phyloP scores from a whole-genome alignment of 2,329 filamentous ascomycete species.

The Malbranchea zuffiana region DNA sequence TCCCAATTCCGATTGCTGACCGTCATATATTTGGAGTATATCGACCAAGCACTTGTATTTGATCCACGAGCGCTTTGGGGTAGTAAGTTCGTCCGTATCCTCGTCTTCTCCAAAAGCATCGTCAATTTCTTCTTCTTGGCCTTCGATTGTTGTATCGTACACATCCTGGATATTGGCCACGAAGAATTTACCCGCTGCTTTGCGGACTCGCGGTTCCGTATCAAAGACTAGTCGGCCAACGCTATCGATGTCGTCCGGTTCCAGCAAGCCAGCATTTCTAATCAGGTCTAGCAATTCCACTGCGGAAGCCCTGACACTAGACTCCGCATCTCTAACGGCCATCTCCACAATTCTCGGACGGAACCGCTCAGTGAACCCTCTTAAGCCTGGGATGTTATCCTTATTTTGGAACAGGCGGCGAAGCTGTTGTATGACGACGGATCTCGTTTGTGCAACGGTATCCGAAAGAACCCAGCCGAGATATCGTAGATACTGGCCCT shows the following conservation, averaged over 20 bases:
- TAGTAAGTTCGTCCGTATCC: conserved; percentile 58
- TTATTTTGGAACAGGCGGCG: conserved; percentile 67
- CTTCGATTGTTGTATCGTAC: conserved; percentile 68
- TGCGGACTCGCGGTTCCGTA: conserved; percentile 69
- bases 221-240: conserved; percentile 86
- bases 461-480: conserved; percentile 94
- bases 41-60: conserved; percentile 84
- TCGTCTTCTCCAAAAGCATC: conserved; percentile 62
- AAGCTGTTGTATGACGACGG: conserved; percentile 80
- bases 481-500: conserved; percentile 82
- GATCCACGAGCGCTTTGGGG: conserved; percentile 73
- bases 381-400: conserved; percentile 62
- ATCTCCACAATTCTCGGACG: conserved; percentile 82
- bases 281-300: conserved; percentile 75
- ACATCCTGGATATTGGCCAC: conserved; percentile 74
- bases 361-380: conserved; percentile 89
- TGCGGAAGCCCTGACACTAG: conserved; percentile 65
- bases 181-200: conserved; percentile 84
- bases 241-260: conserved; percentile 81
- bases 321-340: conserved; percentile 73
- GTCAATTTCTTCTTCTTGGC: conserved; percentile 68
- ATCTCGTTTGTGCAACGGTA: conserved; percentile 57
- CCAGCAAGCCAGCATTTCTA: conserved; percentile 72
- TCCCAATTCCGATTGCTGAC: conserved; percentile 39
- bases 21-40: conserved; percentile 69